phyloP scores from a whole-genome alignment of 108 stramenopile genomes.

The Skeletonema marinoi region DNA sequence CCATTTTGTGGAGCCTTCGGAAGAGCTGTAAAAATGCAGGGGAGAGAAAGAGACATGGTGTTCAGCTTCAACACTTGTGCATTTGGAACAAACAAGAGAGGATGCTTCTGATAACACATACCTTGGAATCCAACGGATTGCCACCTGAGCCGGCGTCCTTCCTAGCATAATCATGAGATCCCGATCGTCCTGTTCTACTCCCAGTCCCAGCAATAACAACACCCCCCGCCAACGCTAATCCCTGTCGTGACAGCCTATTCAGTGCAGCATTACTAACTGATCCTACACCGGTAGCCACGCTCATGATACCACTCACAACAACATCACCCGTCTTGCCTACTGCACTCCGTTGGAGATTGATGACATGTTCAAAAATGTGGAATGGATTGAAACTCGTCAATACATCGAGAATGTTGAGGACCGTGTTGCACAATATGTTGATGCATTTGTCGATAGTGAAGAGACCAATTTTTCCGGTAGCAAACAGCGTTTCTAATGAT shows the following conservation, averaged over 20 bases:
- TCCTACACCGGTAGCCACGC: conserved; percentile 87
- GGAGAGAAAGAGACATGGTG: background rate
- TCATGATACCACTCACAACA: conserved; percentile 79
- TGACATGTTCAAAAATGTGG: conserved; percentile 49
- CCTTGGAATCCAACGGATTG: conserved; percentile 16
- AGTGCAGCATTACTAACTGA: conserved; percentile 70
- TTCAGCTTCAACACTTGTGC: background rate
- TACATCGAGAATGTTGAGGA: conserved; percentile 38
- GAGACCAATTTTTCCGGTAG: conserved; percentile 44
- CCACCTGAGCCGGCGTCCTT: conserved; percentile 11
- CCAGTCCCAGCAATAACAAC: conserved; percentile 18
- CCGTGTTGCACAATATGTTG: conserved; percentile 24
- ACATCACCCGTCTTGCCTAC: conserved; percentile 78
- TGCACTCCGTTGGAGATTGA: conserved; percentile 70
- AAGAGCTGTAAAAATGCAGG: conserved; percentile 28
- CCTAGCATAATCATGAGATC: conserved; percentile 16
- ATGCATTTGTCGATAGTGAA: conserved; percentile 38
- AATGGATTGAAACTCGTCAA: conserved; percentile 68
- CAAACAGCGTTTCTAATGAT: conserved; percentile 60
- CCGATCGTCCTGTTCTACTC: conserved; percentile 12
- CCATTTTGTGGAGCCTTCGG: conserved; percentile 70
- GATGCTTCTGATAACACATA: background rate
- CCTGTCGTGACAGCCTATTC: conserved; percentile 37
- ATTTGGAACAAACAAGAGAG: background rate
- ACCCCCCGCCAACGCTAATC: conserved; percentile 42